phyloP scores from a whole-genome alignment of 768 basidiomycete genomes.

The Podaxis sp. region DNA sequence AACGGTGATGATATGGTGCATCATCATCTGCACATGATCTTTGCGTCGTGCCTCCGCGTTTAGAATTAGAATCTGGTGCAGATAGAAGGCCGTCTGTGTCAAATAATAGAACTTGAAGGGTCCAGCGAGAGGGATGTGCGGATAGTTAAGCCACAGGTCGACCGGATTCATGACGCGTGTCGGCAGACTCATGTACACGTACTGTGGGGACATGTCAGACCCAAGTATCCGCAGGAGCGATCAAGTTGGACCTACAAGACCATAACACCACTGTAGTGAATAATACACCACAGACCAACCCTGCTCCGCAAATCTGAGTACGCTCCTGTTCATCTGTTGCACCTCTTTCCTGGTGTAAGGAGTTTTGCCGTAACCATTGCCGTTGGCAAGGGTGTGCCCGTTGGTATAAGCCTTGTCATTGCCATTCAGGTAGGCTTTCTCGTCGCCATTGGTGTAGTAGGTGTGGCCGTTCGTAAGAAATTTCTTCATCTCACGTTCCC shows the following conservation, averaged over 20 bases:
- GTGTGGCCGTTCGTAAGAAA: slow-evolving; percentile 15
- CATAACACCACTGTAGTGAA: slow-evolving; percentile 67
- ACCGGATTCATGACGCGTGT: slow-evolving; percentile 58
- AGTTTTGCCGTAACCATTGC: slow-evolving; percentile 20
- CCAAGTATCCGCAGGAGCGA: slow-evolving; percentile 8
- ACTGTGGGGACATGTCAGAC: slow-evolving; percentile 41
- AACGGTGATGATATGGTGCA: slow-evolving; percentile 90
- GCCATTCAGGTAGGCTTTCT: slow-evolving; percentile 20
- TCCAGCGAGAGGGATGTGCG: slow-evolving; percentile 74
- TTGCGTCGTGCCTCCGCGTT: slow-evolving; percentile 90
- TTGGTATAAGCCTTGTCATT: slow-evolving; percentile 11
- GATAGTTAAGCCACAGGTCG: slow-evolving; percentile 77
- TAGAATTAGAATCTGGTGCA: slow-evolving; percentile 87
- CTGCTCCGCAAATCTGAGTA: slow-evolving; percentile 91
- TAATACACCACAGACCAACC: slow-evolving; percentile 89
- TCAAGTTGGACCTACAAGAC: slow-evolving; percentile 62
- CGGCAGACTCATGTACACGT: slow-evolving; percentile 71
- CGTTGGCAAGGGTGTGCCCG: slow-evolving; percentile 16
- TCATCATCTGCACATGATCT: slow-evolving; percentile 95
- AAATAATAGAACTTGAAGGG: slow-evolving; percentile 90
- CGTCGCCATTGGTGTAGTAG: slow-evolving; percentile 18
- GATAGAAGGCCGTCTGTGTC: slow-evolving; percentile 81
- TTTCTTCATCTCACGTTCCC: slow-evolving; percentile 16
- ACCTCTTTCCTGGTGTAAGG: slow-evolving; percentile 38
- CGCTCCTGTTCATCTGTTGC: slow-evolving; percentile 61